Evolutionary conservation across 805 yeast species (phyloP).

Genomic region (Wickerhamomyces mucosus): DNA sequence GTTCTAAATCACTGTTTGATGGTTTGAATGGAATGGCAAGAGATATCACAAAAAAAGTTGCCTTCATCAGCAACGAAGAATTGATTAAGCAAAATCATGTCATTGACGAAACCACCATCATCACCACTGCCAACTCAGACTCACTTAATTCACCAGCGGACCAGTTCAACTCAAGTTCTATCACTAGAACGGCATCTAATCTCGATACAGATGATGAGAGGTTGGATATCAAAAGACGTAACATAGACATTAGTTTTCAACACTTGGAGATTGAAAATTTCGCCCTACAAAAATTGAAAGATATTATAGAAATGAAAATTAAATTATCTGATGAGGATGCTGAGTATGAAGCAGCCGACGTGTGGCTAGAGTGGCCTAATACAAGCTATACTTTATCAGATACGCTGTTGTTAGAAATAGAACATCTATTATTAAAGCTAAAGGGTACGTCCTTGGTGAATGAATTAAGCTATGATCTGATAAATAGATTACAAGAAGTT

Average conservation of each 20-base stretch:
- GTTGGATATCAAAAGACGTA: constrained; percentile 10
- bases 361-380: constrained; percentile 18
- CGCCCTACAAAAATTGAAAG: constrained; percentile 4
- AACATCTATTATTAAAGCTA: constrained; percentile 14
- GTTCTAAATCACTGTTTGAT: constrained; percentile 7
- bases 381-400: constrained; percentile 13
- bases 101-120: constrained; percentile 3
- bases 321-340: constrained; percentile 20
- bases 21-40: constrained; percentile 8
- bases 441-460: constrained; percentile 7
- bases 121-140: background rate
- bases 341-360: constrained; percentile 16
- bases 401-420: constrained; percentile 14
- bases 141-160: background rate
- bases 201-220: background rate
- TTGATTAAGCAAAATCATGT: no score
- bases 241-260: constrained; percentile 9
- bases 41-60: constrained; percentile 1
- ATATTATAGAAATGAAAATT: constrained; percentile 7
- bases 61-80: no score
- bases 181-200: background rate
- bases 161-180: background rate
- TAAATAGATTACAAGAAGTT: constrained; percentile 25
- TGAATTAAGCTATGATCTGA: constrained; percentile 15
- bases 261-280: constrained; percentile 11